phyloP scores from a whole-genome alignment of 2,329 filamentous ascomycete genomes.

The Phyllosticta citrichinensis region DNA sequence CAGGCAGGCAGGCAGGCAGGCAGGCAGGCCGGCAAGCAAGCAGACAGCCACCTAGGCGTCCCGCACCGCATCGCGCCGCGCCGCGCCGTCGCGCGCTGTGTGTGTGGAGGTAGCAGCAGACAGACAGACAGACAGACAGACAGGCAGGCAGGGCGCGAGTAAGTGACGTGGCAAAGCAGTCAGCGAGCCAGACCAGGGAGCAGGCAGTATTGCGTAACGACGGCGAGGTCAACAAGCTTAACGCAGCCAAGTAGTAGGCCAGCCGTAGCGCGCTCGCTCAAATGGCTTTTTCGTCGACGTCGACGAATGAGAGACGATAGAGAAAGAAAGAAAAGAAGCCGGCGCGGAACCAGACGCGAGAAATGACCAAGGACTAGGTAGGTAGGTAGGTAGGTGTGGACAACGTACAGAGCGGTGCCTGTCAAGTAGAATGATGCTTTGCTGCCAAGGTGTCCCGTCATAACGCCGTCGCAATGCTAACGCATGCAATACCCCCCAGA shows the following conservation, averaged over 20 bases:
- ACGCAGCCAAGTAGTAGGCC: not conserved
- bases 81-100: not conserved
- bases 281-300: not conserved
- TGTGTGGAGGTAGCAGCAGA: not conserved
- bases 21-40: not conserved
- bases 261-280: not conserved
- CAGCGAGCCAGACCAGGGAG: not conserved
- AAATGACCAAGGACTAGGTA: not conserved
- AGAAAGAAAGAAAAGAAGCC: not conserved
- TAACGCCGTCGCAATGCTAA: not conserved
- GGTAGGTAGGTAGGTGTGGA: not conserved
- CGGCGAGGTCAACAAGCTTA: too few relatives aligned
- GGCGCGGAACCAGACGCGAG: not conserved
- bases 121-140: not conserved
- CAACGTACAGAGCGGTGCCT: not conserved
- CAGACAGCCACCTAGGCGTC: not conserved
- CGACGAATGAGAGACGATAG: not conserved
- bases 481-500: not conserved
- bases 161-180: too few relatives aligned
- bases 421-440: not conserved
- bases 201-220: not conserved
- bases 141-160: too few relatives aligned
- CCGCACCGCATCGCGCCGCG: not conserved
- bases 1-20: not conserved
- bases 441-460: not conserved